Evolutionary conservation across 306 rosid genomes (phyloP).

Genomic region (Comarum palustre): DNA sequence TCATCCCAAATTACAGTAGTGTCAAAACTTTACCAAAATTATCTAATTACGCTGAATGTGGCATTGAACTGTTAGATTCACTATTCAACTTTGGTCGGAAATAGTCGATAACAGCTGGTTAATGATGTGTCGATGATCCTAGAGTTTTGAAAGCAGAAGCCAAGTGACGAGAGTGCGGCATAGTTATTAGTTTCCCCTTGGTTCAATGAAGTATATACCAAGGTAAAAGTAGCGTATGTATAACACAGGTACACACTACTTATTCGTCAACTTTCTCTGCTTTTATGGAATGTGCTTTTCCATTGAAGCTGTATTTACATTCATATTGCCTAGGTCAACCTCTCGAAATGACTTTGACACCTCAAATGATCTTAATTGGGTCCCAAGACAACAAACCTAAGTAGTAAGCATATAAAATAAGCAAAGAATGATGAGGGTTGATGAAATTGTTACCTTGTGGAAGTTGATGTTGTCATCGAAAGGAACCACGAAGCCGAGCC

Average conservation of each 20-base stretch:
- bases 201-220: neutral
- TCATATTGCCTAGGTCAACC: neutral
- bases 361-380: neutral
- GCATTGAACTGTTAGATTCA: neutral
- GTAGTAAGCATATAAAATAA: conserved; percentile 16
- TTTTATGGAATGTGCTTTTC: neutral
- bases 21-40: neutral
- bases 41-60: neutral
- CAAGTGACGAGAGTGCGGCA: neutral
- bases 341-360: neutral
- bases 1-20: neutral
- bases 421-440: neutral
- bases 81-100: neutral
- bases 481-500: conserved; percentile 57
- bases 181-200: neutral
- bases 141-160: neutral
- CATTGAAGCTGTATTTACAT: neutral
- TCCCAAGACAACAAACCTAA: conserved; percentile 4
- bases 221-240: neutral
- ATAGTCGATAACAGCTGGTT: neutral
- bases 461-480: conserved; percentile 98
- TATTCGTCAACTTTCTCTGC: conserved; percentile 21
- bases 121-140: neutral
- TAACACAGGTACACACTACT: neutral
- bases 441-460: conserved; percentile 63